Percentiles rank a stretch among this genome's conserved stretches.
Conservation (phyloP, 768 basidiomycete genomes). For the Tubosaeta sp. region DNA sequence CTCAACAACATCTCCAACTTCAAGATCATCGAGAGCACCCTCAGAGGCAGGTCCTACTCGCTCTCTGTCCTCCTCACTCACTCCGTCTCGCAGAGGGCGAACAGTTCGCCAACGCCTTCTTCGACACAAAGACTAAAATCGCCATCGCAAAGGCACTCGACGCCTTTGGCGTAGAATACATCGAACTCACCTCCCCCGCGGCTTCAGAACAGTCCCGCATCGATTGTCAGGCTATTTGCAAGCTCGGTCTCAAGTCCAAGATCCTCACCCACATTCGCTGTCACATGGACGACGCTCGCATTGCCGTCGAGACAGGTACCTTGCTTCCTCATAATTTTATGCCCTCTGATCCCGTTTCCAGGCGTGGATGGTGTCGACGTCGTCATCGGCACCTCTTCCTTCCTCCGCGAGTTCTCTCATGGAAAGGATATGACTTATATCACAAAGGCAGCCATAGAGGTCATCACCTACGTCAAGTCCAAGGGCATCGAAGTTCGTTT, state of each 20-base stretch:
- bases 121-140: slow-evolving; percentile 99
- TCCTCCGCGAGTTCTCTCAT: slow-evolving; percentile 98
- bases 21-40: slow-evolving; percentile 95
- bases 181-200: slow-evolving; percentile 96
- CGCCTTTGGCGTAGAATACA: slow-evolving; percentile 99
- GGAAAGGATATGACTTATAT: slow-evolving; percentile 99
- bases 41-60: slow-evolving; percentile 62
- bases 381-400: slow-evolving; percentile 98
- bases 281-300: slow-evolving; percentile 99
- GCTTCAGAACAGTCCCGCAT: slow-evolving; percentile 92
- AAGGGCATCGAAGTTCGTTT: slow-evolving; percentile 99
- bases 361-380: slow-evolving; percentile 99
- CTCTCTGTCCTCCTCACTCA: slow-evolving; percentile 3
- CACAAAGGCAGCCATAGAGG: slow-evolving; percentile 97
- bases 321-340: background rate
- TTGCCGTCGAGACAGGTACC: slow-evolving; percentile 95
- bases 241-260: slow-evolving; percentile 93
- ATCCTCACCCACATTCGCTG: slow-evolving; percentile 99
- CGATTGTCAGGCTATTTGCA: slow-evolving; percentile 99
- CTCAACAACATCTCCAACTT: slow-evolving; percentile 88
- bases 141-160: slow-evolving; percentile 95
- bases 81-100: slow-evolving; percentile 71
- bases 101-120: slow-evolving; percentile 99
- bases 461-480: slow-evolving; percentile 99
- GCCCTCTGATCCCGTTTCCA: slow-evolving; percentile 25